These are phyloP conservation scores for Globisporangium carolinianum DNA, from an alignment of 352 stramenopile species.

Conservation along the genomic window DNA sequence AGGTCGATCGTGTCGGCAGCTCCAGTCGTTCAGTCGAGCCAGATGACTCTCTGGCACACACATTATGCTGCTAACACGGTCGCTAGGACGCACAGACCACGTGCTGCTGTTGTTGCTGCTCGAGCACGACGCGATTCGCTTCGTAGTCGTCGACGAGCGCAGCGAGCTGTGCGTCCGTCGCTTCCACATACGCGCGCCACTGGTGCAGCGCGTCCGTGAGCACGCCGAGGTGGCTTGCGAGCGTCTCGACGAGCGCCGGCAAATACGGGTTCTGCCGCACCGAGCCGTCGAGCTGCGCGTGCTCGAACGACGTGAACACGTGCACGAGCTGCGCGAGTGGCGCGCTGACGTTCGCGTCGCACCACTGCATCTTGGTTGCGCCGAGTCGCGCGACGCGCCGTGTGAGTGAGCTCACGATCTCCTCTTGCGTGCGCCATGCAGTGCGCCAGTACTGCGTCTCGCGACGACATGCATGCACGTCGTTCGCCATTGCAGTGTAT, in stretches of 20 bases:
- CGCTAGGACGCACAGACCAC: too few relatives aligned
- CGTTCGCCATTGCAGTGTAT: conserved; percentile 19
- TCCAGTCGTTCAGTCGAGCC: too few relatives aligned
- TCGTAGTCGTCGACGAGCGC: conserved; percentile 25
- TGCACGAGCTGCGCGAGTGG: conserved; percentile 20
- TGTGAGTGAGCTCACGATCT: conserved; percentile 14
- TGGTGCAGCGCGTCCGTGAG: conserved; percentile 19
- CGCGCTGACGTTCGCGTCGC: conserved; percentile 16
- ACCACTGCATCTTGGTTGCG: conserved; percentile 32
- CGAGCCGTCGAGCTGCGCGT: conserved; percentile 21
- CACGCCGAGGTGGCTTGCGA: conserved; percentile 18
- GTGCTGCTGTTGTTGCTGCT: too few relatives aligned
- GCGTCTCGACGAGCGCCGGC: conserved; percentile 22
- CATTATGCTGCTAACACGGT: too few relatives aligned
- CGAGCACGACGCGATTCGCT: conserved; percentile 21
- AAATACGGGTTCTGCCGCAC: conserved; percentile 28
- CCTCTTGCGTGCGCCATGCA: conserved; percentile 28
- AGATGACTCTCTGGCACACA: too few relatives aligned
- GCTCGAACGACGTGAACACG: conserved; percentile 24
- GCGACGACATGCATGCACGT: conserved; percentile 12
- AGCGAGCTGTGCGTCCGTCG: conserved; percentile 16
- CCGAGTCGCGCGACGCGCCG: conserved; percentile 18
- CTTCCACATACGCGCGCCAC: conserved; percentile 18
- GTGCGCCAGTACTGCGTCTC: conserved; percentile 27
- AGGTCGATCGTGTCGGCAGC: too few relatives aligned